phyloP scores from a whole-genome alignment of 306 rosid species.

The Benincasa hispida region DNA sequence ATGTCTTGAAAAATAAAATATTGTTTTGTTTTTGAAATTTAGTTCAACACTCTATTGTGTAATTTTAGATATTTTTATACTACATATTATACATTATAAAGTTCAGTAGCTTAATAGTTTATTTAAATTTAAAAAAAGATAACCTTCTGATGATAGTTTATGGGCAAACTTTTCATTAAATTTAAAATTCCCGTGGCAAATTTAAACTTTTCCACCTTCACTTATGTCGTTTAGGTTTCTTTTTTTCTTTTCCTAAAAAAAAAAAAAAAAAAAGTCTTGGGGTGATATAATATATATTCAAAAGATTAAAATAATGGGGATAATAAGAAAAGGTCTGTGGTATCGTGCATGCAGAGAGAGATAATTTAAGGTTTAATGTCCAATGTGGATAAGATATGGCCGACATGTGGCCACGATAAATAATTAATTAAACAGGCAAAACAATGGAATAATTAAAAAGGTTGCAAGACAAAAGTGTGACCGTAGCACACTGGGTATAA shows the following conservation, averaged over 20 bases:
- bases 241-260: too few relatives aligned
- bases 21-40: too few relatives aligned
- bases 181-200: background rate
- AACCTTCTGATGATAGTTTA: background rate
- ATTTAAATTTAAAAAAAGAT: background rate
- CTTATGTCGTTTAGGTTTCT: background rate
- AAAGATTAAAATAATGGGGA: background rate
- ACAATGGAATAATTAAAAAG: background rate
- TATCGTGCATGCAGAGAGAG: background rate
- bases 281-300: background rate
- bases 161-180: background rate
- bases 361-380: slow-evolving; percentile 1
- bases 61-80: too few relatives aligned
- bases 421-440: background rate
- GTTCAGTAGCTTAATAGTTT: background rate
- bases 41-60: too few relatives aligned
- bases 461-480: background rate
- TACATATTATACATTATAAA: too few relatives aligned
- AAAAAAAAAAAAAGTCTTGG: background rate
- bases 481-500: background rate
- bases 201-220: background rate
- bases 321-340: background rate
- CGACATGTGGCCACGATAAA: background rate
- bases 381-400: slow-evolving; percentile 6
- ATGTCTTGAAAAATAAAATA: too few relatives aligned